Conservation (phyloP, 2,329 filamentous ascomycete genomes). For the Diatrype stigma region DNA sequence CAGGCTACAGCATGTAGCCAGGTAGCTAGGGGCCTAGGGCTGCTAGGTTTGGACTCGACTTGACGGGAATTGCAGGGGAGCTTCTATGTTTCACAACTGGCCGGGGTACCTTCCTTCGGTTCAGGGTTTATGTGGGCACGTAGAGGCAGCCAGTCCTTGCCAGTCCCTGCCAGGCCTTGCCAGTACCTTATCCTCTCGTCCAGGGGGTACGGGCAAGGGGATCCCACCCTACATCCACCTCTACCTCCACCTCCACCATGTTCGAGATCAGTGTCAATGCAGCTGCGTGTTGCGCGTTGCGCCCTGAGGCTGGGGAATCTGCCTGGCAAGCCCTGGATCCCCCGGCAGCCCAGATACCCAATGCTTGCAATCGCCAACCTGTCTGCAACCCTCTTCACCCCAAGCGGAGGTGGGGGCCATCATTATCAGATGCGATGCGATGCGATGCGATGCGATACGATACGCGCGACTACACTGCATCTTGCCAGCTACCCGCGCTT, state of each 20-base stretch:
- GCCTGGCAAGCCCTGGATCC: too few relatives aligned
- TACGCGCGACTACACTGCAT: background rate
- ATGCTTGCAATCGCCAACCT: background rate
- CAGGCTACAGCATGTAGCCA: too few relatives aligned
- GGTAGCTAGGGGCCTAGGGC: too few relatives aligned
- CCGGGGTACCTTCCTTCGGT: slow-evolving; percentile 35
- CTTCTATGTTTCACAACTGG: slow-evolving; percentile 48
- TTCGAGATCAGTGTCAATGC: background rate
- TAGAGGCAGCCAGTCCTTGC: too few relatives aligned
- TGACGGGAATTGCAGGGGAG: slow-evolving; percentile 44
- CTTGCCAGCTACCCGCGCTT: background rate
- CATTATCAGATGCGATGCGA: background rate
- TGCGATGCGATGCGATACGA: too few relatives aligned
- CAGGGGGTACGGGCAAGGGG: too few relatives aligned
- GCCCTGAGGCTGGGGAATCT: background rate
- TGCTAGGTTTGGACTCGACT: slow-evolving; percentile 33
- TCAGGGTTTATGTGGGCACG: slow-evolving; percentile 28
- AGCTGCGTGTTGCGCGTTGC: background rate
- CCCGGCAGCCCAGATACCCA: background rate
- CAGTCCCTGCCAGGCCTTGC: too few relatives aligned
- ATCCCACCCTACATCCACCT: background rate
- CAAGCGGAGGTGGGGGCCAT: background rate
- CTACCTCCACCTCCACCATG: background rate
- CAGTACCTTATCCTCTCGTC: slow-evolving; percentile 18
- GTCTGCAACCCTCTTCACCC: background rate